A percentile compares a stretch with the other conserved stretches of the same genome.
Evolutionary conservation across 2,329 filamentous ascomycete genomes (phyloP).

Genomic region (Mycosphaerella arachidis): DNA sequence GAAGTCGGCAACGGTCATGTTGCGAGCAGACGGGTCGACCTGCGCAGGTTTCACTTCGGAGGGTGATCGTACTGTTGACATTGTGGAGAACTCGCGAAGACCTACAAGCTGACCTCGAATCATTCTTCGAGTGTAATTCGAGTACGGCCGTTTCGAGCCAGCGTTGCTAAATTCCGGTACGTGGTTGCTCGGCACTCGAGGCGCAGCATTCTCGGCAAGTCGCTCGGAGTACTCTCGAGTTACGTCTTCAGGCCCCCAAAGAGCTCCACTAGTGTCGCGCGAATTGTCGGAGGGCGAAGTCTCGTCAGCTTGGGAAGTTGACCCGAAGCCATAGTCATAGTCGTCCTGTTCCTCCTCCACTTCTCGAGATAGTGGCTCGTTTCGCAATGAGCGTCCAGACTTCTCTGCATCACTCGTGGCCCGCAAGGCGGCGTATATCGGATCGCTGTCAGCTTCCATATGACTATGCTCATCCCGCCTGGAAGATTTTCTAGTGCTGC

Average conservation of each 20-base stretch:
- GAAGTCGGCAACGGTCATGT: slow-evolving; percentile 24
- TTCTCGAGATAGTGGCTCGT: slow-evolving; percentile 1
- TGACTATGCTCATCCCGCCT: background rate
- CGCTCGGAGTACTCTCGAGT: background rate
- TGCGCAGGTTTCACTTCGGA: background rate
- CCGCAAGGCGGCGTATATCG: slow-evolving; percentile 6
- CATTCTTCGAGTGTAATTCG: background rate
- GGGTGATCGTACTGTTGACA: background rate
- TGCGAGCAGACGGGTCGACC: slow-evolving; percentile 13
- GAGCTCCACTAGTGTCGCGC: background rate
- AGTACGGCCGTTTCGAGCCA: background rate
- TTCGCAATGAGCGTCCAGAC: background rate
- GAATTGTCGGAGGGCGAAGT: background rate
- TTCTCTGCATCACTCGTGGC: slow-evolving; percentile 3
- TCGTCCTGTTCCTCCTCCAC: slow-evolving; percentile 11
- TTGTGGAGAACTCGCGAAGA: background rate
- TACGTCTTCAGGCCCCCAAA: slow-evolving; percentile 1
- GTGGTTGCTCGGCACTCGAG: background rate
- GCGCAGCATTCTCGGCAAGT: slow-evolving; percentile 4
- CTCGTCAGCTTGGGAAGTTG: background rate
- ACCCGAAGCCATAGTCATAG: slow-evolving; percentile 12
- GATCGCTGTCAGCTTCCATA: background rate
- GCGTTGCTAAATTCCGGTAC: too few species aligned
- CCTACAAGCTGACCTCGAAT: background rate
- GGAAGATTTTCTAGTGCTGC: background rate